Percentiles rank a stretch among this genome's conserved stretches.
phyloP scores from a whole-genome alignment of 2,329 filamentous ascomycete species.

The Colletotrichum tropicicola region DNA sequence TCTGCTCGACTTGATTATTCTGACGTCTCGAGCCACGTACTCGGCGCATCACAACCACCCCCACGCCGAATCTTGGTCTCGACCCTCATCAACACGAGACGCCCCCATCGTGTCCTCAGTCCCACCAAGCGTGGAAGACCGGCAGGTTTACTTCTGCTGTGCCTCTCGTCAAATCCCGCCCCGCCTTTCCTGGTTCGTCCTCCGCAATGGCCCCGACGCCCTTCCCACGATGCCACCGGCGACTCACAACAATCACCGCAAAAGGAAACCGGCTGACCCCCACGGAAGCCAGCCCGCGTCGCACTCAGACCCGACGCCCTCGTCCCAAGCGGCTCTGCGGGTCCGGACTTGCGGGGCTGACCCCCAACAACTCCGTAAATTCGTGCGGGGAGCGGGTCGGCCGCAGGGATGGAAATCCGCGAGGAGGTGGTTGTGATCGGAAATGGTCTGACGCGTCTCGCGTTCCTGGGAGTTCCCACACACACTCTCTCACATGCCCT shows the following conservation, averaged over 20 bases:
- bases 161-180: too few relatives aligned
- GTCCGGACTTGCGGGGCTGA: slow-evolving; percentile 4
- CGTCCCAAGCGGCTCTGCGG: slow-evolving; percentile 22
- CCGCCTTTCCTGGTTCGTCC: too few relatives aligned
- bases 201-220: background rate
- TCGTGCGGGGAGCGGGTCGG: background rate
- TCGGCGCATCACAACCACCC: too few relatives aligned
- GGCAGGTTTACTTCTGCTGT: too few relatives aligned
- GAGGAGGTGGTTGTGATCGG: background rate
- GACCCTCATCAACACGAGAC: too few relatives aligned
- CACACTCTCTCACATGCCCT: background rate
- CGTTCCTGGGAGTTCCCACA: background rate
- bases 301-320: background rate
- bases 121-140: too few relatives aligned
- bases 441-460: background rate
- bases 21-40: too few relatives aligned
- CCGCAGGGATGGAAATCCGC: background rate
- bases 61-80: too few relatives aligned
- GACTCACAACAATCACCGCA: background rate
- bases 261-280: slow-evolving; percentile 4
- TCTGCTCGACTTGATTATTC: too few relatives aligned
- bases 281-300: slow-evolving; percentile 8
- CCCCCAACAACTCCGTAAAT: slow-evolving; percentile 8
- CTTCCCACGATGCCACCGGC: background rate
- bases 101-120: too few relatives aligned